Evolutionary conservation across 257 asterid genomes (phyloP).

Genomic region (Osmanthus fragrans): DNA sequence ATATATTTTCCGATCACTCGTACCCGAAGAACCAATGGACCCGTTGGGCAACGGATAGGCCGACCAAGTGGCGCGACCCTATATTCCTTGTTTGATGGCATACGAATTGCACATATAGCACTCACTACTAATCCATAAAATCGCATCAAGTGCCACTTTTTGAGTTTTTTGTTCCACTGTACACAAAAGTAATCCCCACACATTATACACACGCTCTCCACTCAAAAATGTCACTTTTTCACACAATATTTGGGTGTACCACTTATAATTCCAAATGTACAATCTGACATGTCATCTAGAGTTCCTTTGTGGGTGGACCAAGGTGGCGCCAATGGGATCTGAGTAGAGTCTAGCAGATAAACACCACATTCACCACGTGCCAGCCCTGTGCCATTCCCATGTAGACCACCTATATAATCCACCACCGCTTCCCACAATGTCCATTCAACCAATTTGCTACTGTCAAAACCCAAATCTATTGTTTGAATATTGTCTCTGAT

Average conservation of each 20-base stretch:
- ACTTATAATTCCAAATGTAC: not conserved
- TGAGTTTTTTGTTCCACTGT: slow-evolving; percentile 14
- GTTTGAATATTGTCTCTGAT: not conserved
- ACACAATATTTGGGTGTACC: not conserved
- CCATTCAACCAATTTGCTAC: slow-evolving; percentile 7
- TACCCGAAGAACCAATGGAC: no score
- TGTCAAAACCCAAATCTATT: not conserved
- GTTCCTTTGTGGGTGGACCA: slow-evolving; percentile 32
- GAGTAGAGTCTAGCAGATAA: slow-evolving; percentile 6
- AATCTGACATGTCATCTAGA: slow-evolving; percentile 16
- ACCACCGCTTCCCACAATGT: not conserved
- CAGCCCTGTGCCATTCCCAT: slow-evolving; percentile 6
- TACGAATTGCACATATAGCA: not conserved
- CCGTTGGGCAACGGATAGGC: no score
- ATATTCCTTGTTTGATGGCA: no score
- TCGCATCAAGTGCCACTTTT: slow-evolving; percentile 13
- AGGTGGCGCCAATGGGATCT: slow-evolving; percentile 5
- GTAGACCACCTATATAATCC: slow-evolving; percentile 8
- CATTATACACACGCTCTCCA: not conserved
- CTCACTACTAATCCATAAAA: not conserved
- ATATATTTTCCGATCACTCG: no score
- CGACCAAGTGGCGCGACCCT: no score
- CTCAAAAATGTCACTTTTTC: not conserved
- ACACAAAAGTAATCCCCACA: not conserved
- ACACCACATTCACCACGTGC: slow-evolving; percentile 23